Percentiles rank a stretch among this genome's conserved stretches.
These are phyloP conservation scores for Cercospora sojina DNA, from an alignment of 2,329 filamentous ascomycete species.

Conservation along the genomic window DNA sequence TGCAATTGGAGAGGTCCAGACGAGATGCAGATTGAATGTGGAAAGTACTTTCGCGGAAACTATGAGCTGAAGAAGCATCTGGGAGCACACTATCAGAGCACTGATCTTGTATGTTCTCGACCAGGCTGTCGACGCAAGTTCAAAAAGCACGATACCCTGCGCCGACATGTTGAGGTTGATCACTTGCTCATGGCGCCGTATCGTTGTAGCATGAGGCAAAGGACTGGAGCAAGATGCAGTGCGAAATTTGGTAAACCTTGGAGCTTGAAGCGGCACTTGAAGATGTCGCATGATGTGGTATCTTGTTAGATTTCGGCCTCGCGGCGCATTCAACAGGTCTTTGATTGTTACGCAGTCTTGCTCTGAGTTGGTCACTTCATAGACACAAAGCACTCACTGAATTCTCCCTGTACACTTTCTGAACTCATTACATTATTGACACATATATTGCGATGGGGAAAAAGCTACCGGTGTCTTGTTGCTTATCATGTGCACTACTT, in stretches of 20 bases:
- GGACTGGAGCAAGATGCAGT: background rate
- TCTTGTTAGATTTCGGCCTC: background rate
- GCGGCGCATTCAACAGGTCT: background rate
- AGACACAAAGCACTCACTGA: background rate
- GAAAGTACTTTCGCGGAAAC: background rate
- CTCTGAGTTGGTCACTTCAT: background rate
- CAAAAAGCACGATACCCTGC: background rate
- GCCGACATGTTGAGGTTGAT: background rate
- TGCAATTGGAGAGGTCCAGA: background rate
- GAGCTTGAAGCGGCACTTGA: background rate
- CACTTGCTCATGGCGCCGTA: background rate
- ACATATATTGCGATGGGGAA: background rate
- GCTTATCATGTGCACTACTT: background rate
- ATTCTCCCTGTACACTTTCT: background rate
- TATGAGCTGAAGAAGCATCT: background rate
- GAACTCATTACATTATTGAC: background rate
- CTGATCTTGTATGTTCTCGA: background rate
- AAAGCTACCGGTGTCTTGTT: background rate
- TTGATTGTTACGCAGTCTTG: background rate
- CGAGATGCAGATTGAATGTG: background rate
- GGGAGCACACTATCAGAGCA: background rate
- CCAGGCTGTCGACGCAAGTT: background rate
- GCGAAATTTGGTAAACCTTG: background rate
- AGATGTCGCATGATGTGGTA: background rate
- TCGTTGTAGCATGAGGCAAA: background rate